Evolutionary conservation across 2,329 filamentous ascomycete species (phyloP), one percentile per base, ranked within the genome.

Genomic region (Nemania bipapillata): DNA sequence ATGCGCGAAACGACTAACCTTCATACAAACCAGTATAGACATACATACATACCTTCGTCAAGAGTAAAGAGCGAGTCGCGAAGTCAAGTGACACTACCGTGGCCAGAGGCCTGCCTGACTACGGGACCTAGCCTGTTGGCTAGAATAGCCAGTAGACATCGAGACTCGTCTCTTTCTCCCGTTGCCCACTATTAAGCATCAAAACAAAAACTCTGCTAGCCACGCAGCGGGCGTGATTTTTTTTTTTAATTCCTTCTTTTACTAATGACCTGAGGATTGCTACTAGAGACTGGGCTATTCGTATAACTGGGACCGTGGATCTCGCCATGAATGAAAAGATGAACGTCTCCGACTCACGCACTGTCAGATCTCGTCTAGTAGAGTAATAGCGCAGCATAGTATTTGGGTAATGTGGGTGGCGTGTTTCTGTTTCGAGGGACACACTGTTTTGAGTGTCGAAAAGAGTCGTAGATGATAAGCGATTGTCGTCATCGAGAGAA

Each of bases 41-140:
- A n/a, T n/a, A n/a, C 28, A 11, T 12, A 9, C 1, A 32, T 50
- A 42, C 54, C 63, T 40, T 54, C 37, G 22, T 54, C 45, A 35
- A 3, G 54, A 15, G 52, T 35, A 37, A 68, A 53, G 59, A 49
- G 55, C 56, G 65, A 63, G 63, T 59, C 57, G 63, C 63, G 57
- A 66, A 63, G 32, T 30, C 17, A 50, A 57, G 42, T 59, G 42
- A 45, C 15, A 47, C 28, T 55, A 24, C 35, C n/a, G 35, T 52
- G 24, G 56, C 47, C 28, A 47, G 30, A 68, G 30, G n/a, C 37
- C 30, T 47, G 45, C 15, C 40, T 45, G 40, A 45, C 40, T 45
- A 45, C 40, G 15, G 40, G 2, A 7, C 40, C 40, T 45, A 45
- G 15, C 40, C 45, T 4, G 45, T 11, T 3, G 49, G 7, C 52